phyloP scores from a whole-genome alignment of 164 flowering plant genomes.

The Chloranthus sessilifolius region DNA sequence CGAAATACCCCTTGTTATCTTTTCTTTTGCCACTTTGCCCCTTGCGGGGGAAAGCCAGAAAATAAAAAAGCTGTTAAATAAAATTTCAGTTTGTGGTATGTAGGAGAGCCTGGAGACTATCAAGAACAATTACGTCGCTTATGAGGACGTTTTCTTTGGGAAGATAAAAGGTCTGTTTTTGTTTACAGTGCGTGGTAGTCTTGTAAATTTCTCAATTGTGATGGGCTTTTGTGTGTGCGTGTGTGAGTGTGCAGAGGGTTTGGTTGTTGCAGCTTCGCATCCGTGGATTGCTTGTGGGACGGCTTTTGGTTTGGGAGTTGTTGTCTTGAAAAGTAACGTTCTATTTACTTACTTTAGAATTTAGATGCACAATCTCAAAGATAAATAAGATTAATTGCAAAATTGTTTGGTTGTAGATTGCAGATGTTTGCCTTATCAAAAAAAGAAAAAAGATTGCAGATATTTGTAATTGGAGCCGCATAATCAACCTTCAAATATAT shows the following conservation, averaged over 20 bases:
- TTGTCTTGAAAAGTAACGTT: slow-evolving; percentile 54
- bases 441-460: no score
- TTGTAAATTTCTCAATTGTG: not conserved
- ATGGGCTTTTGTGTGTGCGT: not conserved
- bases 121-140: slow-evolving; percentile 42
- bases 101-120: slow-evolving; percentile 55
- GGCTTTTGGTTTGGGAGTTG: slow-evolving; percentile 48
- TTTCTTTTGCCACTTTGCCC: no score
- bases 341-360: no score
- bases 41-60: no score
- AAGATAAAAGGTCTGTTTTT: slow-evolving; percentile 61
- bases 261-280: slow-evolving; percentile 40
- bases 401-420: no score
- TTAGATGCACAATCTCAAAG: no score
- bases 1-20: not conserved
- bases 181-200: not conserved
- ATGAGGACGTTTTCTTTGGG: slow-evolving; percentile 52
- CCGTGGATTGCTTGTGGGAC: slow-evolving; percentile 48
- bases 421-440: no score
- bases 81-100: not conserved
- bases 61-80: not conserved
- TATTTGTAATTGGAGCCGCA: no score
- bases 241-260: slow-evolving; percentile 37
- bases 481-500: no score
- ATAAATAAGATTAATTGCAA: no score